These are phyloP conservation scores for Tilletia indica DNA, from an alignment of 1,284 basidiomycete species.

Conservation along the genomic window DNA sequence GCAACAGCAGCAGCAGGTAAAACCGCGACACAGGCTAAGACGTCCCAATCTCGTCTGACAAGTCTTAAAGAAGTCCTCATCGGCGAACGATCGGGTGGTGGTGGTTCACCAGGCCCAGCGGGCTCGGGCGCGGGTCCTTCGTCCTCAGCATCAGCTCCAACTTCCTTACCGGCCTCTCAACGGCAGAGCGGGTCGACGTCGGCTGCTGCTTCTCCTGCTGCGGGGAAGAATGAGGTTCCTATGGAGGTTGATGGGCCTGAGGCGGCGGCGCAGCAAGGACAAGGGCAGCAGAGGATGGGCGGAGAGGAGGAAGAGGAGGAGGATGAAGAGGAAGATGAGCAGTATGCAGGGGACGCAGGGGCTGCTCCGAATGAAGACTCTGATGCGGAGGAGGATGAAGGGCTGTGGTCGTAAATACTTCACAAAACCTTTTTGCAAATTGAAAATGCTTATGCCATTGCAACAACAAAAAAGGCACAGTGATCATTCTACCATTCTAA, in stretches of 20 bases:
- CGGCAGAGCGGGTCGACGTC: not conserved
- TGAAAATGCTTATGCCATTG: no score
- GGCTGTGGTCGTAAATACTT: not conserved
- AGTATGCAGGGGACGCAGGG: slow-evolving; percentile 9
- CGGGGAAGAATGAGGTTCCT: not conserved
- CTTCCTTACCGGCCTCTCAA: slow-evolving; percentile 1
- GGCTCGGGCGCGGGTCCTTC: no score
- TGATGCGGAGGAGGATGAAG: slow-evolving; percentile 19
- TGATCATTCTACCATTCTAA: not conserved
- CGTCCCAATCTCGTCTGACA: not conserved
- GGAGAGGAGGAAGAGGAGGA: slow-evolving; percentile 12
- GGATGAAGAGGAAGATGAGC: slow-evolving; percentile 11
- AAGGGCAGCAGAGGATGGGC: not conserved
- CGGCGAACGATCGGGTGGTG: not conserved
- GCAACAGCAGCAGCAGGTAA: not conserved
- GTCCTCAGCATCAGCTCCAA: not conserved
- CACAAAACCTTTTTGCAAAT: no score
- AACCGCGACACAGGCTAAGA: not conserved
- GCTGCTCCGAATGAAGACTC: slow-evolving; percentile 14
- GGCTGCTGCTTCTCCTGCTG: not conserved
- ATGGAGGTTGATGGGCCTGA: slow-evolving; percentile 6
- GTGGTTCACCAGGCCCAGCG: not conserved
- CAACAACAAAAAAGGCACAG: no score
- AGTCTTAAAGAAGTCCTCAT: slow-evolving; percentile 13
- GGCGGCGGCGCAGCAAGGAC: not conserved